Evolutionary conservation across 306 rosid genomes (phyloP), one percentile per base, ranked within the genome.

Genomic region (Begonia masoniana): DNA sequence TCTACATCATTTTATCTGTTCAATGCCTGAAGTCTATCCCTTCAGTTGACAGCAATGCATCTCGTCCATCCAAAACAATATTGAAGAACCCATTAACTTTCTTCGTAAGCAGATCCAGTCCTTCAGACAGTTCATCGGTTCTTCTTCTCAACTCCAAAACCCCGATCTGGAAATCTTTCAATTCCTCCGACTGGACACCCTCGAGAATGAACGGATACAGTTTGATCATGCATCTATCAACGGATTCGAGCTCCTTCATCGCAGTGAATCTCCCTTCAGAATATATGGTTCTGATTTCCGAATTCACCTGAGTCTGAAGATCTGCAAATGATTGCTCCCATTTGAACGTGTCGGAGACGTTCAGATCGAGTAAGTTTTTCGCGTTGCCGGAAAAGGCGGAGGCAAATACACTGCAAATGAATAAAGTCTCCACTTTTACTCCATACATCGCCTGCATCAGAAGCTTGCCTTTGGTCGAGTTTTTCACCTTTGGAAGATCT

Each of bases 381-480:
- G 64, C 63, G 13, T 80, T 62, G 52, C 84, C 80, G 43, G 88
- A 71, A 71, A 84, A 82, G 51, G 74, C 74, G 0, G 95, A 80
- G 13, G 83, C 64, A 14, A 84, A 81, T 54, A 88, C 76, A 21
- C 85, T 71, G 64, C 82, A 88, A 2, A 84, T 70, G 63, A 78
- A 79, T 35, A 82, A 61, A 1, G 83, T 88, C 78, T 65, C 63
- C 65, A 88, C 85, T 78, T 82, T 88, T 43, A 84, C 78, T 45
- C 97, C 95, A 47, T 81, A 84, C 84, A 88, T 60, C 14, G 97
- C 97, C 19, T 72, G 85, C 85, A 84, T 88, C 70, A 88, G 67
- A 67, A 77, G 71, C 73, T 88, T 84, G 31, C 94, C 96, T 69
- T 84, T 88, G 14, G 88, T 88, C 10, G 88, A 84, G 68, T 88